These are phyloP conservation scores for Globisporangium viniferum DNA, from an alignment of 352 stramenopile species.

Conservation along the genomic window DNA sequence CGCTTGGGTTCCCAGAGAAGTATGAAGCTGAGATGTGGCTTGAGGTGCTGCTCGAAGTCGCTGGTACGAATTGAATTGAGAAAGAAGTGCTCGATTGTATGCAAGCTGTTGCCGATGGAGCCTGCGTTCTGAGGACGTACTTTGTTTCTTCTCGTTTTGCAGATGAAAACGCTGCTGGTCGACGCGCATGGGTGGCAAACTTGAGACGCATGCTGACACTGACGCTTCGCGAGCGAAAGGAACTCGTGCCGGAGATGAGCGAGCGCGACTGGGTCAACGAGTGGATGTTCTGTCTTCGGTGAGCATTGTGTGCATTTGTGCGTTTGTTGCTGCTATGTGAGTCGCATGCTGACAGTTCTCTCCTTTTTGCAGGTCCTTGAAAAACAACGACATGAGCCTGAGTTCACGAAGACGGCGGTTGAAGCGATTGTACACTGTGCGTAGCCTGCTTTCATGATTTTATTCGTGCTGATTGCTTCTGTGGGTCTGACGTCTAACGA, in stretches of 20 bases:
- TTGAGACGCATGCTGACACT: constrained; percentile 54
- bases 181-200: constrained; percentile 63
- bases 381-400: constrained; percentile 37
- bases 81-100: not conserved
- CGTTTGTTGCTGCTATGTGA: too few relatives aligned
- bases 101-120: not conserved
- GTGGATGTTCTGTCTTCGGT: constrained; percentile 75
- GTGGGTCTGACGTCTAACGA: not conserved
- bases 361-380: constrained; percentile 23
- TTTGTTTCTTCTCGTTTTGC: not conserved
- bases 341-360: not conserved
- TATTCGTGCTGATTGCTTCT: not conserved
- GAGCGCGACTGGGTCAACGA: constrained; percentile 79
- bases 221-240: constrained; percentile 39
- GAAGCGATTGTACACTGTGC: constrained; percentile 58
- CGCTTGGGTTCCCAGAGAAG: constrained; percentile 48
- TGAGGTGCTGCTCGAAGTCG: constrained; percentile 60
- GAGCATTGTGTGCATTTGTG: not conserved
- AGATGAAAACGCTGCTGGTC: constrained; percentile 71
- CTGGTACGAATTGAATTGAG: constrained; percentile 20
- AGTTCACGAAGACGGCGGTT: constrained; percentile 41
- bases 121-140: not conserved
- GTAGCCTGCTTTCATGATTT: constrained; percentile 1
- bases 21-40: constrained; percentile 52
- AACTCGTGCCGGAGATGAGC: constrained; percentile 53